Evolutionary conservation across 306 rosid genomes (phyloP), one percentile per base, ranked within the genome.

Genomic region (Prunus salicina): DNA sequence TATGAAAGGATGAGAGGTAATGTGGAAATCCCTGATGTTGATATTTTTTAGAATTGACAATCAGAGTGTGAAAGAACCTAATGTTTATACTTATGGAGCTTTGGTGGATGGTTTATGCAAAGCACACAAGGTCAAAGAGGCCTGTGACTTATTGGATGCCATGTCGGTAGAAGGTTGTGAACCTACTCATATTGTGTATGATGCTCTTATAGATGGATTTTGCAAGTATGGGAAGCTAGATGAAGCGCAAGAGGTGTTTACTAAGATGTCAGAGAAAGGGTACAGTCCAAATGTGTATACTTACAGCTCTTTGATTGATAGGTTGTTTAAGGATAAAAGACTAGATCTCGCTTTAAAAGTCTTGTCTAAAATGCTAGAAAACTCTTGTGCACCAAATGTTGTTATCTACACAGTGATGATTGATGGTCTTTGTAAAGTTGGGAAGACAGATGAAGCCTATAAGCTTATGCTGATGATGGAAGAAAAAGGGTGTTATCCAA

Each of bases 51-150:
- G 80, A 79, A 74, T 70, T 80, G 82, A 79, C 25, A 78, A 78
- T 77, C 76, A 72, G 43, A 60, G 75, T 71, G 63, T 71, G 20
- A 79, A 83, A 61, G 78, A 74, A 77, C 96, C 96, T 80, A 90
- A 90, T 82, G 87, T 90, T 66, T 74, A 84, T 74, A 92, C 96
- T 13, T 86, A 84, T 79, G 97, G 96, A 79, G 97, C 97, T 75
- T 80, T 92, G 85, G 89, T 92, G 80, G 96, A 92, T 90, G 97
- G 96, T 83, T 88, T 92, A 79, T 92, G 97, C 82, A 92, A 90
- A 87, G 92, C 96, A 45, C 82, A 87, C 83, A 88, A 82, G 81
- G 87, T 90, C 56, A 87, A 84, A 84, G 88, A 87, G 78, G 97
- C 97, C 64, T 62, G 74, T 51, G 87, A 86, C 63, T 73, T 92